Base-by-base conservation (phyloP, 805 yeast species). In the Kodamaea sagamina region DNA sequence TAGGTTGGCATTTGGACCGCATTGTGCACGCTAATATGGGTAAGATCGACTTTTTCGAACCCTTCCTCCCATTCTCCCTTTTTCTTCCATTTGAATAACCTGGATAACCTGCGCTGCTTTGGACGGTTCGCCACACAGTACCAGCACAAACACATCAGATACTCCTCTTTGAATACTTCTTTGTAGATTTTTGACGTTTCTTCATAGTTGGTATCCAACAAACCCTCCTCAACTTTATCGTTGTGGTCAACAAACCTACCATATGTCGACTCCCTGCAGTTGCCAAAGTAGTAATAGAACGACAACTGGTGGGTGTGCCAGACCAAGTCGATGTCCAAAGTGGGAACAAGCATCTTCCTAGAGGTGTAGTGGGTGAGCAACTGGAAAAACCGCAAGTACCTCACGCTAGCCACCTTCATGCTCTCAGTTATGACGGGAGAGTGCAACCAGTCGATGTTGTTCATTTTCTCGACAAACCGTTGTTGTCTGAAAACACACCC, bases 281-380 rank as follows among this genome's bases (percentile, higher is more conserved):
- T 49, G 6, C 13, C 25, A 24, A 53, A 45, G 41, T 60, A 58
- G 15, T 42, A 27, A 32, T 34, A 36, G 39, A 47, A 40, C 6
- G 49, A 34, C 10, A 61, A 46, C 27, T 56, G 62, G 41, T 61
- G 63, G 3, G 66, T 61, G 34, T 54, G 62, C 66, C 66, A 59
- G 3, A 59, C 31, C 32, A 61, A 46, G 29, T 60, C 63, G 21
- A 61, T 57, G 29, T 61, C 65, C 36, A 61, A 47, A 2, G 63
- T 58, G 1, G 66, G 65, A 1, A 59, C 58, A 16, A 51, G 32
- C 47, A 42, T 48, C 11, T 28, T 11, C 4, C 13, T 32, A 2
- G 19, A 29, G 24, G 34, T 44, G 24, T 28, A 15, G 2, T 9
- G 3, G 2, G 41, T 32, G 6, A 49, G 29, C 16, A 47, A 17